A percentile compares a stretch with the other conserved stretches of the same genome.
Conservation (phyloP, 257 asterid species). For the Solanum raphanifolium region DNA sequence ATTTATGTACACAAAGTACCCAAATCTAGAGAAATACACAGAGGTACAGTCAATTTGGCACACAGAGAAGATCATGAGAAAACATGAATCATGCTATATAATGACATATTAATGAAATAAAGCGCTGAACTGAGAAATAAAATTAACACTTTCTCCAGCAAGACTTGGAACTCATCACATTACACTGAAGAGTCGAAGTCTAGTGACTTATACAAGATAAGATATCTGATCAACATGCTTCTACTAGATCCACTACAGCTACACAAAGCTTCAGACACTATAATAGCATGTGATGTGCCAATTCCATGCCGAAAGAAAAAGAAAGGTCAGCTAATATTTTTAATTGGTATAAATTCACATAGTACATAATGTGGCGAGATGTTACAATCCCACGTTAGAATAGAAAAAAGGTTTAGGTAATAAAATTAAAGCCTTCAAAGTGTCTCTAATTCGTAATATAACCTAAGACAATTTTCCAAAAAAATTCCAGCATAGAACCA, state of each 20-base stretch:
- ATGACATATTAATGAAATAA: neutral
- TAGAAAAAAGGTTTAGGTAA: neutral
- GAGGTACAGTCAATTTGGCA: neutral
- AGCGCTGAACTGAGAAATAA: neutral
- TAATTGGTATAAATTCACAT: neutral
- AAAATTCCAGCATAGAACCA: neutral
- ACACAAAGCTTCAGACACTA: neutral
- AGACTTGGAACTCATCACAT: neutral
- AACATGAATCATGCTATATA: neutral
- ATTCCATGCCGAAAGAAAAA: neutral
- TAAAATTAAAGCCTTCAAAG: neutral
- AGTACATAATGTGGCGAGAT: neutral
- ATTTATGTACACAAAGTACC: neutral
- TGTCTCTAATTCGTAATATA: neutral
- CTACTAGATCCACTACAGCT: neutral
- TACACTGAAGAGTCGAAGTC: neutral
- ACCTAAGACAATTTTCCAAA: neutral
- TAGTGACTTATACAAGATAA: neutral
- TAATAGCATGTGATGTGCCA: neutral
- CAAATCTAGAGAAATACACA: neutral
- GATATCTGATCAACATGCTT: neutral
- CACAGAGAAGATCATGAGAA: neutral
- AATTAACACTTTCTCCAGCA: neutral
- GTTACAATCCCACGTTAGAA: neutral
- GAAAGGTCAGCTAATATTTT: neutral